Percentiles rank a stretch among this genome's conserved stretches.
These are phyloP conservation scores for Galerina marginata DNA, from an alignment of 768 basidiomycete genomes.

Conservation along the genomic window DNA sequence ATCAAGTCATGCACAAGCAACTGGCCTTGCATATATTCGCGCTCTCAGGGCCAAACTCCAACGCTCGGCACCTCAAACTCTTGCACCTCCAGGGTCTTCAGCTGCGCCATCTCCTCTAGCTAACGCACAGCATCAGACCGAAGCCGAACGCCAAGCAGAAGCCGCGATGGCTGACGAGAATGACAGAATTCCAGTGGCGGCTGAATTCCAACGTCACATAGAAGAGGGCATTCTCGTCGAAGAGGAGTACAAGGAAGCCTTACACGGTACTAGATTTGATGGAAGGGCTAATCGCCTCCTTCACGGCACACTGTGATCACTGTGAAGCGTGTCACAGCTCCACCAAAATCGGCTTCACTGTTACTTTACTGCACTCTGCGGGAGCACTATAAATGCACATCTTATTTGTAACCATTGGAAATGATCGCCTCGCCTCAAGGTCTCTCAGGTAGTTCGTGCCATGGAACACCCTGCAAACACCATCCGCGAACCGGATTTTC, in stretches of 20 bases:
- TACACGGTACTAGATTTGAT: too few relatives aligned
- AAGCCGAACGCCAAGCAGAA: neutral
- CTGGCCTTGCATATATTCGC: neutral
- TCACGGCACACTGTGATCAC: conserved; percentile 5
- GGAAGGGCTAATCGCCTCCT: neutral
- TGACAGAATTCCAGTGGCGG: neutral
- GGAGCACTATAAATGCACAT: conserved; percentile 1
- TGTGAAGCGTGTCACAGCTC: conserved; percentile 4
- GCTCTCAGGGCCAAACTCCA: neutral
- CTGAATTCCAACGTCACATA: neutral
- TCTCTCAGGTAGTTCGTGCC: too few relatives aligned
- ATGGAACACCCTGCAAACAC: too few relatives aligned
- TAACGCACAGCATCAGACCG: neutral
- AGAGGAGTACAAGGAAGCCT: too few relatives aligned
- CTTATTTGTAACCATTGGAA: too few relatives aligned
- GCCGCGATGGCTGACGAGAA: neutral
- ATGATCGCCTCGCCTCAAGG: too few relatives aligned
- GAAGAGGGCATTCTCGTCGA: neutral
- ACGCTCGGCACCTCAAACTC: conserved; percentile 9
- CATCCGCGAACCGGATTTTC: too few relatives aligned
- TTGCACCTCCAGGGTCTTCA: neutral
- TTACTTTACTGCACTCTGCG: neutral
- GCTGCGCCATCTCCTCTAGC: conserved; percentile 3
- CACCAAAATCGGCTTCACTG: conserved; percentile 1
- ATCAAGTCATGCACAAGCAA: neutral